Conservation (phyloP, 2,329 filamentous ascomycete genomes). For the Podosphaera fusca region DNA sequence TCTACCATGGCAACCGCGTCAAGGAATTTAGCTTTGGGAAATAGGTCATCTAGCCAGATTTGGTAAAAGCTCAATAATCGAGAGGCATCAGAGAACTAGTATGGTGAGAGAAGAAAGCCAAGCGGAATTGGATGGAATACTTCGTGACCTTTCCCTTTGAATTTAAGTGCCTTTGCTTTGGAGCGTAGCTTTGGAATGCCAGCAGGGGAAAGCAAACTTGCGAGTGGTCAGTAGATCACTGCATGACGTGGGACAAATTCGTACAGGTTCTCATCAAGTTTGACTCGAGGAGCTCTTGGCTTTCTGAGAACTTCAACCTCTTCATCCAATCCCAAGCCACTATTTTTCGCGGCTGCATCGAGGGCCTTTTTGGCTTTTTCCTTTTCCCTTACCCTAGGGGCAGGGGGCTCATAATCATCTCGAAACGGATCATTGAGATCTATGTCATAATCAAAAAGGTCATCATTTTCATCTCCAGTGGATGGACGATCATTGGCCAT, state of each 20-base stretch:
- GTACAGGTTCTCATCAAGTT: conserved; percentile 63
- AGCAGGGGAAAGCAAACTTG: conserved; percentile 53
- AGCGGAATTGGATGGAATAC: conserved; percentile 19
- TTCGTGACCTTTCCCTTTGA: conserved; percentile 90
- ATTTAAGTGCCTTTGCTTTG: conserved; percentile 45
- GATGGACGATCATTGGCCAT: conserved; percentile 7
- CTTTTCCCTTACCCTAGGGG: conserved; percentile 2
- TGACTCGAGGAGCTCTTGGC: conserved; percentile 53
- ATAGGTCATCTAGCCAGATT: conserved; percentile 88
- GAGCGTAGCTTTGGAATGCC: conserved; percentile 66
- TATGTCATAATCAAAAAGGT: conserved; percentile 56
- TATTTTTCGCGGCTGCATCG: conserved; percentile 11
- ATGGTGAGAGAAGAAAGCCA: neutral
- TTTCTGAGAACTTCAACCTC: conserved; percentile 57
- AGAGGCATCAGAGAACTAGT: conserved; percentile 60
- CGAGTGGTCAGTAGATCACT: neutral
- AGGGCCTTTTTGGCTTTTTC: conserved; percentile 18
- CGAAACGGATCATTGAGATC: conserved; percentile 18
- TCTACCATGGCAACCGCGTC: conserved; percentile 82
- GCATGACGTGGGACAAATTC: conserved; percentile 1
- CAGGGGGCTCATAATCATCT: conserved; percentile 8
- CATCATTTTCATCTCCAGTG: conserved; percentile 27
- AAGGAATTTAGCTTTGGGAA: conserved; percentile 79
- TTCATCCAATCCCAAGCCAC: conserved; percentile 56
- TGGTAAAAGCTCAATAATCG: conserved; percentile 78